Percentiles rank a stretch among this genome's conserved stretches.
Evolutionary conservation across 179 eudicot genomes (phyloP).

Genomic region (Heliamphora pulchella): DNA sequence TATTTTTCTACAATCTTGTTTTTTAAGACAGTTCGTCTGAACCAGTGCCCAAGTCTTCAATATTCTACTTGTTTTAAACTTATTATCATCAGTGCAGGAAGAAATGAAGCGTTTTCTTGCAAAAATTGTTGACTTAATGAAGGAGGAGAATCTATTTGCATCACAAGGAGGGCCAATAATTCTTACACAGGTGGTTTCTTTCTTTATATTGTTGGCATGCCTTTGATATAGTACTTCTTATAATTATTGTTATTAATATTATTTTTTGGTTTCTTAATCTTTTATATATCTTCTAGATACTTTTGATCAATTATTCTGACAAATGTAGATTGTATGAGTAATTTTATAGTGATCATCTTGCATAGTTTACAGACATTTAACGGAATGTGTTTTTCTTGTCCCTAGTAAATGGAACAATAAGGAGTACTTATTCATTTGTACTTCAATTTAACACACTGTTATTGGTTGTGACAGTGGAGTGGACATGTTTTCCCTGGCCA

Average conservation of each 20-base stretch:
- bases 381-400: not conserved
- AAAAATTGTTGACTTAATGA: constrained; percentile 45
- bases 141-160: constrained; percentile 44
- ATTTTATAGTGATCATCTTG: not conserved
- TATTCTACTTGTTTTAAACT: not conserved
- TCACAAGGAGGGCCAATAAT: constrained; percentile 58
- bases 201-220: constrained; percentile 7
- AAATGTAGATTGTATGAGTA: not conserved
- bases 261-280: not conserved
- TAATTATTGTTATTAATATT: not conserved
- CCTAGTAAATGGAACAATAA: not conserved
- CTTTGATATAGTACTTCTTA: not conserved
- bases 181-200: constrained; percentile 35
- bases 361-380: not conserved
- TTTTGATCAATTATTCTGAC: not conserved
- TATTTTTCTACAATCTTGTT: not conserved
- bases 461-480: not conserved
- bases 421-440: not conserved
- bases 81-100: constrained; percentile 22
- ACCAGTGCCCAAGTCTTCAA: not conserved
- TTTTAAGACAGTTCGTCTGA: not conserved
- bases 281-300: not conserved
- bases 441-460: not conserved
- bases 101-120: constrained; percentile 44
- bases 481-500: not conserved